phyloP scores from a whole-genome alignment of 192 early-diverging fungal genomes.

The Kappamyces sp. region DNA sequence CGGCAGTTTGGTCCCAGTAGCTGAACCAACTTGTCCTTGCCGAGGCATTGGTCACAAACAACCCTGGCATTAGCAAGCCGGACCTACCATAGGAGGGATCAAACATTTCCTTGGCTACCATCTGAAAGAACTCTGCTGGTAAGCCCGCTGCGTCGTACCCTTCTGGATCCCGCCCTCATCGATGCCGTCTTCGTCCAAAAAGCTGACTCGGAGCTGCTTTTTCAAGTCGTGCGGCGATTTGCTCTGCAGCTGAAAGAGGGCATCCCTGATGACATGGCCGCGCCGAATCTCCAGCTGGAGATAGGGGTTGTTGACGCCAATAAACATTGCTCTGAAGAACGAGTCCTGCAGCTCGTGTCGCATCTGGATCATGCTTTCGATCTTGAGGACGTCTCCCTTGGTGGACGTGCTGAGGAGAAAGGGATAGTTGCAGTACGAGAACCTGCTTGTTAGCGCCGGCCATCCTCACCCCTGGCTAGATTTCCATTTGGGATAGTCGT shows the following conservation, averaged over 20 bases:
- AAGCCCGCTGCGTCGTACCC: slow-evolving; percentile 3
- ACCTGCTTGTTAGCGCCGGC: slow-evolving; percentile 15
- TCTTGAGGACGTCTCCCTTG: slow-evolving; percentile 39
- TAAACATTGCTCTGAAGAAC: slow-evolving; percentile 47
- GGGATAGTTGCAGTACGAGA: slow-evolving; percentile 35
- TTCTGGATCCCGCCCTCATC: slow-evolving; percentile 92
- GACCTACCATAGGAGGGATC: slow-evolving; percentile 64
- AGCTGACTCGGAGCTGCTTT: slow-evolving; percentile 84
- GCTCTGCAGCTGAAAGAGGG: slow-evolving; percentile 58
- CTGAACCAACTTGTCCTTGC: slow-evolving; percentile 20
- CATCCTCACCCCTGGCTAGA: slow-evolving; percentile 22
- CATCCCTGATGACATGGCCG: slow-evolving; percentile 32
- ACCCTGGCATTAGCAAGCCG: slow-evolving; percentile 17
- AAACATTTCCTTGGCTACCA: slow-evolving; percentile 80
- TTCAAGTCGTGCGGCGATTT: slow-evolving; percentile 80
- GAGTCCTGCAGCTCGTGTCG: slow-evolving; percentile 43
- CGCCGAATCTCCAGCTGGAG: slow-evolving; percentile 36
- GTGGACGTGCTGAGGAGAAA: slow-evolving; percentile 31
- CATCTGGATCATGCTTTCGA: slow-evolving; percentile 43
- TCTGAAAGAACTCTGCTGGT: slow-evolving; percentile 73
- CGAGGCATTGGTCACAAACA: slow-evolving; percentile 34
- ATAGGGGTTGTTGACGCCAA: slow-evolving; percentile 45
- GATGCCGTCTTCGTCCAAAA: slow-evolving; percentile 86
- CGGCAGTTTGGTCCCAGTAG: slow-evolving; percentile 8
- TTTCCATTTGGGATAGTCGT: slow-evolving; percentile 42